Evolutionary conservation across 768 basidiomycete species (phyloP), one percentile per base, ranked within the genome.

Genomic region (Suillus variegatus): DNA sequence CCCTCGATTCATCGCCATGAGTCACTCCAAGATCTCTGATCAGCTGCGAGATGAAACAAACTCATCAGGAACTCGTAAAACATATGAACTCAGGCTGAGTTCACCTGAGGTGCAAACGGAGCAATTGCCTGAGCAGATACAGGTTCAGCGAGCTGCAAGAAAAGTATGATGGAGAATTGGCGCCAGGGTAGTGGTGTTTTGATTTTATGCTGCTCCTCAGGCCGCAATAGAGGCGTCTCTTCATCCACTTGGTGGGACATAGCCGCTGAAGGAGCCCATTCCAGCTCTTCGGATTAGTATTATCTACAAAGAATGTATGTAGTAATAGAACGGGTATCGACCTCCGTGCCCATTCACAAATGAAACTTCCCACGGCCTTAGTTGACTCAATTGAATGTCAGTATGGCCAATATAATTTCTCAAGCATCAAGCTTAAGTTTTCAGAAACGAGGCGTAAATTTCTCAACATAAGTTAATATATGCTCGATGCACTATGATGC

Each of bases 91-190:
- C 62, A 22, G 62, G 66, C 18, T 49, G 46, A 35, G 62, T 80
- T 57, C 65, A 86, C 88, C 77, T 90, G 84, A 4, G 87, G 87
- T 47, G 85, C 82, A 71, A 90, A 87, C 0, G 86, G 86, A 64
- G 82, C 83, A 60, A 87, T 86, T 7, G 83, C 83, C 65, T 81
- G 77, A 55, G 81, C 79, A 6, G 80, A 78, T 14, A 86, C 71
- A 6, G 85, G 85, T 71, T 86, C 86, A 65, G 81, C 81, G 40
- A 85, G 66, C 68, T 84, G 84, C 25, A 85, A 67, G 3, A 84
- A 71, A n/a, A 86, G 67, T 18, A 85, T 70, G 49, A 86, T 76
- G 0, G 75, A 76, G 41, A 86, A 72, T 69, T 86, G 85, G 20
- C 78, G 66, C 75, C 80, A 81, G 14, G 84, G 84, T 35, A 87